Evolutionary conservation across 352 stramenopile species (phyloP).

Genomic region (Phytopythium aichiense): DNA sequence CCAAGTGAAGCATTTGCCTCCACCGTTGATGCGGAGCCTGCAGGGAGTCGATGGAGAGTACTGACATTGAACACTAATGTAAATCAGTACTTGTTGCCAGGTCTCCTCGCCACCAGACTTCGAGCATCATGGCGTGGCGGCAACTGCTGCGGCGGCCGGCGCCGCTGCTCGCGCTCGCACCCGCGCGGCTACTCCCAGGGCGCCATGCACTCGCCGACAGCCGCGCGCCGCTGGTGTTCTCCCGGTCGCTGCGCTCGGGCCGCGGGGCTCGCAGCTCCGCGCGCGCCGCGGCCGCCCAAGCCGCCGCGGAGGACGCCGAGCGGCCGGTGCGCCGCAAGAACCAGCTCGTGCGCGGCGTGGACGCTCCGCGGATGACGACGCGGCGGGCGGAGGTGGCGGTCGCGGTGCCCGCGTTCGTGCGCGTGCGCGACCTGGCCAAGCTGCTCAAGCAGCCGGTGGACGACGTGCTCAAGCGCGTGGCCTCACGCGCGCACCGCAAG

Average conservation of each 20-base stretch:
- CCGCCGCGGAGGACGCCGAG: constrained; percentile 8
- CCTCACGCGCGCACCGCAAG: constrained; percentile 47
- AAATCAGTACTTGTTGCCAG: too few relatives aligned
- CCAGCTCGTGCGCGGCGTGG: background rate
- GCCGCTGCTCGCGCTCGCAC: background rate
- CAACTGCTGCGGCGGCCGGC: background rate
- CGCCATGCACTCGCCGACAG: background rate
- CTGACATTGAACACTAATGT: too few relatives aligned
- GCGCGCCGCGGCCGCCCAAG: constrained; percentile 18
- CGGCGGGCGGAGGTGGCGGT: constrained; percentile 20
- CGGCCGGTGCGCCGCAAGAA: constrained; percentile 4
- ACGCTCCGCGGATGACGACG: constrained; percentile 5
- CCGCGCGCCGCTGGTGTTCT: background rate
- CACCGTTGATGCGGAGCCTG: too few relatives aligned
- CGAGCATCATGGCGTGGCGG: background rate
- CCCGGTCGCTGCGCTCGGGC: constrained; percentile 23
- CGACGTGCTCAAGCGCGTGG: constrained; percentile 65
- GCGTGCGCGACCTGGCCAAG: constrained; percentile 75
- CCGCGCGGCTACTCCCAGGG: background rate
- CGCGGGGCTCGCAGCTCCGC: constrained; percentile 19
- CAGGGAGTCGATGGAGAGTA: too few relatives aligned
- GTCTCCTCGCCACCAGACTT: background rate
- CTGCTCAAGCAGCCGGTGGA: constrained; percentile 56
- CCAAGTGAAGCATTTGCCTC: too few relatives aligned
- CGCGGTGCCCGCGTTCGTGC: constrained; percentile 45